phyloP scores from a whole-genome alignment of 2,329 filamentous ascomycete species.

The Albophoma yamanashiensis region DNA sequence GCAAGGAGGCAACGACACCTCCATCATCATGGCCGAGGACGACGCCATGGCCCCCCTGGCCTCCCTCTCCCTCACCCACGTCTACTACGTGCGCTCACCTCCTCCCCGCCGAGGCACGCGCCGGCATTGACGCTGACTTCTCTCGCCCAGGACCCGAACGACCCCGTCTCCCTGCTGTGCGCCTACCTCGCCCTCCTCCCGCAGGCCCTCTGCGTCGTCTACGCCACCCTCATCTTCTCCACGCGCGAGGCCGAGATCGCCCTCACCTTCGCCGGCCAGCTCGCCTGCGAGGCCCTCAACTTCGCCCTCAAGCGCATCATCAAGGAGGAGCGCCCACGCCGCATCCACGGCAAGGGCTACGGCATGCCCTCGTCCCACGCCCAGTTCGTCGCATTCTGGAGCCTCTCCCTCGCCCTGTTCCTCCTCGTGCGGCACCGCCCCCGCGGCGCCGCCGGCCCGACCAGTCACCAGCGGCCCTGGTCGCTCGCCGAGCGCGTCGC shows the following conservation, averaged over 20 bases:
- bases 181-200: constrained; percentile 92
- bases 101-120: neutral
- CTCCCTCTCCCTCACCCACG: constrained; percentile 88
- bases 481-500: constrained; percentile 48
- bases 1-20: neutral
- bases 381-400: constrained; percentile 90
- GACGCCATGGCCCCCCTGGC: constrained; percentile 51
- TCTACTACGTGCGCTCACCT: constrained; percentile 66
- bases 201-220: constrained; percentile 82
- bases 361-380: constrained; percentile 95
- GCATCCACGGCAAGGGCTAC: constrained; percentile 85
- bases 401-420: constrained; percentile 74
- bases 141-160: constrained; percentile 63
- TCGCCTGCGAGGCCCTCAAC: constrained; percentile 85
- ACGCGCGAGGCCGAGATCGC: constrained; percentile 83
- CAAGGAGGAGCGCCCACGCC: constrained; percentile 78
- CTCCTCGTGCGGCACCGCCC: constrained; percentile 70
- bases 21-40: neutral
- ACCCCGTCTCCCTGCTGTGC: constrained; percentile 75
- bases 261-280: constrained; percentile 84
- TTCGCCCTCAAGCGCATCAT: constrained; percentile 82
- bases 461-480: constrained; percentile 33
- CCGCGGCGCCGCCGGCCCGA: constrained; percentile 12
- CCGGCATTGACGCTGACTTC: neutral
- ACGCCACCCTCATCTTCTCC: constrained; percentile 82